Evolutionary conservation across 2,329 filamentous ascomycete genomes (phyloP), one percentile per base, ranked within the genome.

Genomic region (Periconia sp.): DNA sequence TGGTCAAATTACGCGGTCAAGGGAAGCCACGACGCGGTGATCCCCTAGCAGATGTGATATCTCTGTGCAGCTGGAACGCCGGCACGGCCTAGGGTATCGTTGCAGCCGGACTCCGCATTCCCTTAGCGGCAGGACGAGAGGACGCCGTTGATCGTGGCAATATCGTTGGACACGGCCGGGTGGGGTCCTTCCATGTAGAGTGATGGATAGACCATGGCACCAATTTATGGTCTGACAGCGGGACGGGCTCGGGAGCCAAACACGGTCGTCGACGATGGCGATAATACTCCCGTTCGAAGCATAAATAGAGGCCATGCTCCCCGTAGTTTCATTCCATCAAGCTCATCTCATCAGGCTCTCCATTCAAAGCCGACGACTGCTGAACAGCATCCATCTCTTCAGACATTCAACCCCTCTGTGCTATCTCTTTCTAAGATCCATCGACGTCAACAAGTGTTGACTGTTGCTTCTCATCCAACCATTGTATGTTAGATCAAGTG

Each of bases 21-120:
- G 22, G 46, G 63, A 66, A 71, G 72, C 73, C 73, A 77, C 73
- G 68, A 70, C 30, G 56, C 57, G 56, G 61, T 63, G 58, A 68
- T 65, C 66, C 57, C 63, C 62, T 67, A 66, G 63, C 56, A 66
- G 50, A 65, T 70, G 67, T 70, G 69, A 70, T 71, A 68, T 63
- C 59, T 63, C 49, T 67, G 62, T 72, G 70, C 71, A 70, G 64
- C 64, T 69, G 64, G 65, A 66, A 63, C 65, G 63, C 63, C 69
- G 59, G 69, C 60, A 69, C 61, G 59, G 65, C 57, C 69, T 71
- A 71, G 65, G 69, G 70, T 72, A 62, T 68, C 70, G 73, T 72
- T 69, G 68, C 69, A 72, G 65, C 66, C 56, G 59, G 65, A 67
- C 62, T 68, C 57, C 65, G 63, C 65, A 65, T 61, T 63, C 56